phyloP scores from a whole-genome alignment of 495 filamentous ascomycete species.

The Parathielavia hyrcaniae region DNA sequence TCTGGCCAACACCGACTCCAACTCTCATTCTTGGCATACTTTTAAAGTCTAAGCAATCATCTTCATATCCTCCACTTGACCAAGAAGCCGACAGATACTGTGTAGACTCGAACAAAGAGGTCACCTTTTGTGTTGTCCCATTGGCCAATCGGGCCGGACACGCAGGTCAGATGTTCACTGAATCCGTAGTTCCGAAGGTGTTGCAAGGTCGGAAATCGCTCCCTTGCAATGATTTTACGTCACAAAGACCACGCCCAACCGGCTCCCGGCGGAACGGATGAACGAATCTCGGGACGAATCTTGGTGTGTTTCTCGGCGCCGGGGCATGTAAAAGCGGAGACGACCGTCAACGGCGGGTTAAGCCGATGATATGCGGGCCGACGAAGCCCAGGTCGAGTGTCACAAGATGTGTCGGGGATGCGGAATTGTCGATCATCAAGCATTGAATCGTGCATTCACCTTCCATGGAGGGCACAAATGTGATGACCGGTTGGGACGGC shows the following conservation, averaged over 20 bases:
- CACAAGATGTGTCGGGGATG: slow-evolving; percentile 5
- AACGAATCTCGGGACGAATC: neutral
- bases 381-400: neutral
- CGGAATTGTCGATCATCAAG: neutral
- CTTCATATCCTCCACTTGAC: neutral
- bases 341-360: slow-evolving; percentile 16
- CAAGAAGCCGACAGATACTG: neutral
- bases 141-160: slow-evolving; percentile 8
- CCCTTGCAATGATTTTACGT: slow-evolving; percentile 12
- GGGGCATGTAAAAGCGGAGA: slow-evolving; percentile 2
- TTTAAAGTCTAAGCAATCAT: neutral
- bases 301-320: slow-evolving; percentile 2
- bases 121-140: neutral
- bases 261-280: slow-evolving; percentile 13
- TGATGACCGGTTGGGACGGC: neutral
- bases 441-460: neutral
- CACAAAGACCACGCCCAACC: slow-evolving; percentile 5
- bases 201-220: slow-evolving; percentile 2
- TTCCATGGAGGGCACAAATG: neutral
- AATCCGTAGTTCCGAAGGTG: neutral
- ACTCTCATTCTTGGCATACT: neutral
- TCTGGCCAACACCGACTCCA: neutral
- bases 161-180: slow-evolving; percentile 13
- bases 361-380: slow-evolving; percentile 28
- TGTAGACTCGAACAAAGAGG: neutral